Conservation (phyloP, 2,329 filamentous ascomycete genomes). For the Nannizziopsis barbatae region DNA sequence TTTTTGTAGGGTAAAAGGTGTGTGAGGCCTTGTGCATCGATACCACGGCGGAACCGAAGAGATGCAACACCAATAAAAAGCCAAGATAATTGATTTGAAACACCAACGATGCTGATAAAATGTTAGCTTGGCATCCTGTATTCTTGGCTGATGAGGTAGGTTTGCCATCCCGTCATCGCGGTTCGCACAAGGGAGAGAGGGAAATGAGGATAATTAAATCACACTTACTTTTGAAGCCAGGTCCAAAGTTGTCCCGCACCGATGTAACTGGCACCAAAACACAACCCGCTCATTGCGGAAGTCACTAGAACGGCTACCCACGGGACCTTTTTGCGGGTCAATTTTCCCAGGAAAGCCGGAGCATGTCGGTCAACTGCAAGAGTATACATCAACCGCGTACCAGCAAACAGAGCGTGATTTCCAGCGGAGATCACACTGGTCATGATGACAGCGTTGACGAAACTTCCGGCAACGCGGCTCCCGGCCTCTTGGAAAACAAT, state of each 20-base stretch:
- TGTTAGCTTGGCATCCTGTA: slow-evolving; percentile 4
- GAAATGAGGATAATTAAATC: slow-evolving; percentile 1
- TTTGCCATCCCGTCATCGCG: background rate
- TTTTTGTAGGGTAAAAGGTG: slow-evolving; percentile 54
- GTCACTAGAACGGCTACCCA: slow-evolving; percentile 47
- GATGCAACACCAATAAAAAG: slow-evolving; percentile 52
- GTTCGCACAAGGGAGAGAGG: background rate
- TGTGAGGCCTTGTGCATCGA: slow-evolving; percentile 48
- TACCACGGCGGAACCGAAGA: slow-evolving; percentile 51
- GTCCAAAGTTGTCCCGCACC: slow-evolving; percentile 55
- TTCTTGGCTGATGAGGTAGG: background rate
- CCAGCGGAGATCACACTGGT: slow-evolving; percentile 49
- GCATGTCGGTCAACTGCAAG: slow-evolving; percentile 47
- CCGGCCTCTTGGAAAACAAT: slow-evolving; percentile 52
- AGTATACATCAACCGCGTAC: slow-evolving; percentile 47
- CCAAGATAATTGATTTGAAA: slow-evolving; percentile 58
- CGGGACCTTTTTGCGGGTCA: slow-evolving; percentile 43
- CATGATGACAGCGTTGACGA: slow-evolving; percentile 53
- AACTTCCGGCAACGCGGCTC: slow-evolving; percentile 43
- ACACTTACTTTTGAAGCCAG: slow-evolving; percentile 52
- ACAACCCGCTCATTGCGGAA: slow-evolving; percentile 45
- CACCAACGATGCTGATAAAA: slow-evolving; percentile 47
- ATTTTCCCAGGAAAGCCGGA: slow-evolving; percentile 42
- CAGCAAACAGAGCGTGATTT: slow-evolving; percentile 50
- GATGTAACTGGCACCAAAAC: slow-evolving; percentile 55